These are phyloP conservation scores for Cyberlindnera xylosilytica DNA, from an alignment of 805 yeast genomes.

Conservation along the genomic window DNA sequence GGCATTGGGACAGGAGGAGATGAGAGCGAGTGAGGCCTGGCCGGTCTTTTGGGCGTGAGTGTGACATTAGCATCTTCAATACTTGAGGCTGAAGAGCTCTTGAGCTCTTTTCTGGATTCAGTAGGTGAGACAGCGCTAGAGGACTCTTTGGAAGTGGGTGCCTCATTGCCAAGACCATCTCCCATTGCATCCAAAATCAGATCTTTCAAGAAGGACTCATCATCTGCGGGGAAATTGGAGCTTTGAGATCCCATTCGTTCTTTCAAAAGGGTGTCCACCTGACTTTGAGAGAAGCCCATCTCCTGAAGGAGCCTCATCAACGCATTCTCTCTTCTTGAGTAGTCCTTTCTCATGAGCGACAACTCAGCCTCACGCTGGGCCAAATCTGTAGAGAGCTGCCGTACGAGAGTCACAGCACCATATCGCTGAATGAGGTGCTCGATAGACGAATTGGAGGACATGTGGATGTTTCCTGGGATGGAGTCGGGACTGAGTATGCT, in stretches of 20 bases:
- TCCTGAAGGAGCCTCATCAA: slow-evolving; percentile 33
- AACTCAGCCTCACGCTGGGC: slow-evolving; percentile 47
- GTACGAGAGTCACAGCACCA: slow-evolving; percentile 36
- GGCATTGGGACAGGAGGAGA: slow-evolving; percentile 10
- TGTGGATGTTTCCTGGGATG: slow-evolving; percentile 36
- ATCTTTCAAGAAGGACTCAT: slow-evolving; percentile 19
- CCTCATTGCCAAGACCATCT: slow-evolving; percentile 18
- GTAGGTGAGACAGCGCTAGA: not conserved
- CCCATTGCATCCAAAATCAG: slow-evolving; percentile 33
- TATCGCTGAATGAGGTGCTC: slow-evolving; percentile 31
- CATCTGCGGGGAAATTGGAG: not conserved
- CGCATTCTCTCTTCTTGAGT: slow-evolving; percentile 34
- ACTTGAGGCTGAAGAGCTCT: slow-evolving; percentile 5
- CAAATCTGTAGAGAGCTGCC: slow-evolving; percentile 46
- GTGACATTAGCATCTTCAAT: slow-evolving; percentile 3
- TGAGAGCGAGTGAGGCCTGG: slow-evolving; percentile 24
- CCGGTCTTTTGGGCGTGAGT: slow-evolving; percentile 7
- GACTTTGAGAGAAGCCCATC: slow-evolving; percentile 35
- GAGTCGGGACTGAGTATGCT: slow-evolving; percentile 9
- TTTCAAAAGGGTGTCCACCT: slow-evolving; percentile 33
- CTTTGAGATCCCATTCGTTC: slow-evolving; percentile 13
- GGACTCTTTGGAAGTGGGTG: not conserved
- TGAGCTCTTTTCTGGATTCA: not conserved
- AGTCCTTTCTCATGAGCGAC: slow-evolving; percentile 33
- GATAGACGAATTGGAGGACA: slow-evolving; percentile 28